Evolutionary conservation across 2,329 filamentous ascomycete species (phyloP).

Genomic region (Hypoxylon sp.): DNA sequence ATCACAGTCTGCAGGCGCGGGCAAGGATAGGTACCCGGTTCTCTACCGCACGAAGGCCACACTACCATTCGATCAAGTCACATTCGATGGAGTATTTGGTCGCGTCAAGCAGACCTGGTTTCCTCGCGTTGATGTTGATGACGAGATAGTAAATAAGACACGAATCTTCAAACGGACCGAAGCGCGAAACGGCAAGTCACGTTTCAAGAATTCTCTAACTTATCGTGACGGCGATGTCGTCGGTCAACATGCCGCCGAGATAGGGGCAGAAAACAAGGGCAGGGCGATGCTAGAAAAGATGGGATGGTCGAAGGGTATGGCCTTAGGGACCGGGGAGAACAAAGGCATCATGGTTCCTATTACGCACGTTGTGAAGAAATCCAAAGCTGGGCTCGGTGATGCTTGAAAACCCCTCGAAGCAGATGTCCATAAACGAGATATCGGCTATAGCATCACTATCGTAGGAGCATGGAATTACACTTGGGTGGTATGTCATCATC

Average conservation of each 20-base stretch:
- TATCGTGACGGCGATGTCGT: slow-evolving; percentile 91
- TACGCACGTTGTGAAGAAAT: slow-evolving; percentile 87
- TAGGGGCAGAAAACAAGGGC: slow-evolving; percentile 86
- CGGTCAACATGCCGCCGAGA: slow-evolving; percentile 85
- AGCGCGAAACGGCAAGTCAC: slow-evolving; percentile 51
- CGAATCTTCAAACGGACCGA: slow-evolving; percentile 48
- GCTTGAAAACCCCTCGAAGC: slow-evolving; percentile 20
- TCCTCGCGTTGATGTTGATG: slow-evolving; percentile 64
- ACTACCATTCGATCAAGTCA: slow-evolving; percentile 69
- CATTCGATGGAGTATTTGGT: slow-evolving; percentile 65
- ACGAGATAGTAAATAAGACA: slow-evolving; percentile 50
- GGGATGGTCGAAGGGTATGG: slow-evolving; percentile 93
- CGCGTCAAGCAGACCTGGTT: slow-evolving; percentile 70
- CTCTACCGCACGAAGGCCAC: slow-evolving; percentile 83
- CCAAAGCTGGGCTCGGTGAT: slow-evolving; percentile 85
- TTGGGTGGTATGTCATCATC: neutral
- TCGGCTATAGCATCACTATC: neutral
- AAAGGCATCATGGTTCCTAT: slow-evolving; percentile 92
- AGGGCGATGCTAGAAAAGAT: slow-evolving; percentile 94
- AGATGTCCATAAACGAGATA: neutral
- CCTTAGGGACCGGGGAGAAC: slow-evolving; percentile 84
- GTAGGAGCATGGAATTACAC: slow-evolving; percentile 11
- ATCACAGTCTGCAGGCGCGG: slow-evolving; percentile 85
- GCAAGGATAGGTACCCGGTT: slow-evolving; percentile 79
- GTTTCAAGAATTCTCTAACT: slow-evolving; percentile 60